These are phyloP conservation scores for Colletotrichum australisinense DNA, from an alignment of 2,329 filamentous ascomycete genomes.

Conservation along the genomic window DNA sequence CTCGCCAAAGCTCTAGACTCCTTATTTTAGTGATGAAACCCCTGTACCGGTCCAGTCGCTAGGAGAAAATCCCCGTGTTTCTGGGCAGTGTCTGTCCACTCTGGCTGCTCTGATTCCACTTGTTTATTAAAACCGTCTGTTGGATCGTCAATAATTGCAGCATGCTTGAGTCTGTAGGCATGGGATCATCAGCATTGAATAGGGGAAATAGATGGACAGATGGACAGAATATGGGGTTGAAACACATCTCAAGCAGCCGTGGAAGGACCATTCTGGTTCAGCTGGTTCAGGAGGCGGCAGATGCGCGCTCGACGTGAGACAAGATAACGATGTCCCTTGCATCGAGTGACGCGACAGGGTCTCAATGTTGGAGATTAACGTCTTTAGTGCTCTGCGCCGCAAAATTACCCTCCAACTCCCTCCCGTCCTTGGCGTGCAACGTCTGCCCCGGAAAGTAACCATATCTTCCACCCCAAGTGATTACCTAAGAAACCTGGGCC, in stretches of 20 bases:
- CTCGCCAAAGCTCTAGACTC: conserved; percentile 12
- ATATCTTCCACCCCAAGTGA: too few relatives aligned
- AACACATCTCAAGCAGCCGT: conserved; percentile 19
- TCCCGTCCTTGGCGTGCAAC: not conserved
- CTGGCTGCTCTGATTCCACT: conserved; percentile 3
- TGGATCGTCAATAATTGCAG: not conserved
- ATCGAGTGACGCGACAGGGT: not conserved
- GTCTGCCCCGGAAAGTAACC: not conserved
- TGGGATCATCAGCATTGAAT: not conserved
- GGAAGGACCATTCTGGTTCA: conserved; percentile 11
- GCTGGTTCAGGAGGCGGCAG: conserved; percentile 14
- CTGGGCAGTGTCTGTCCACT: conserved; percentile 23
- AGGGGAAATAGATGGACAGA: not conserved
- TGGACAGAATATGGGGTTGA: conserved; percentile 16
- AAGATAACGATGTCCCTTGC: conserved; percentile 11
- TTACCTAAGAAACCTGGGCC: too few relatives aligned
- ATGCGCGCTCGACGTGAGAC: not conserved
- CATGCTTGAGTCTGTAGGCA: not conserved
- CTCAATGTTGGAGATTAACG: not conserved
- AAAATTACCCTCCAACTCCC: not conserved
- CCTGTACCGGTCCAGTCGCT: conserved; percentile 9
- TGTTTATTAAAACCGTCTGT: not conserved
- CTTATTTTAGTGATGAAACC: conserved; percentile 30
- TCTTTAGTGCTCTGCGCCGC: not conserved
- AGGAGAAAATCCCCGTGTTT: conserved; percentile 3